Evolutionary conservation across 441 rosid species (phyloP).

Genomic region (Capsella rubella): DNA sequence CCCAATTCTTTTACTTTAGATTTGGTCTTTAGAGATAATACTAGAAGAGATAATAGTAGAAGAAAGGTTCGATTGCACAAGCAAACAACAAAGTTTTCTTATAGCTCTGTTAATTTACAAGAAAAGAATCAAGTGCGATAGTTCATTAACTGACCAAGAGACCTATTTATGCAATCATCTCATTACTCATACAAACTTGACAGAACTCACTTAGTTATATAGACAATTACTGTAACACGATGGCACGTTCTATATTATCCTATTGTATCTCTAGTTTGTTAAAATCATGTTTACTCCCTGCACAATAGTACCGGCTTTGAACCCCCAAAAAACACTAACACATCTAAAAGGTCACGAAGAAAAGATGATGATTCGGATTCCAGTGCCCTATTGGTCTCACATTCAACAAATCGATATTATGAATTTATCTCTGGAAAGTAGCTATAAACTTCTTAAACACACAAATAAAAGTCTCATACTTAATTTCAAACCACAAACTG

Average conservation of each 20-base stretch:
- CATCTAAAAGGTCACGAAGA: not conserved
- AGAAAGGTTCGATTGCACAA: not conserved
- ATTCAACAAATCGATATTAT: not conserved
- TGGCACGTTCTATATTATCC: too few species aligned
- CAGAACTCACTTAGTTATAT: not conserved
- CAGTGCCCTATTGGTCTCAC: not conserved
- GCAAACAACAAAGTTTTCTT: not conserved
- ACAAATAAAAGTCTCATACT: conserved; percentile 2
- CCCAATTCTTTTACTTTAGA: not conserved
- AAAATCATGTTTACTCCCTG: not conserved
- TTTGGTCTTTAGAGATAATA: not conserved
- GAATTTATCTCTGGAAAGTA: not conserved
- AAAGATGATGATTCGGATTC: not conserved
- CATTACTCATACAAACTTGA: not conserved
- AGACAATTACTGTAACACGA: too few species aligned
- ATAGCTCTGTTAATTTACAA: not conserved
- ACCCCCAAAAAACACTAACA: not conserved
- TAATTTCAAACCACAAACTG: not conserved
- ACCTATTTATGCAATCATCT: not conserved
- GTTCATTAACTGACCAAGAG: not conserved
- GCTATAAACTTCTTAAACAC: conserved; percentile 1
- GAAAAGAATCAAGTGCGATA: too few species aligned
- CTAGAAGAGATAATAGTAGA: not conserved
- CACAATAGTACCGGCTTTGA: not conserved
- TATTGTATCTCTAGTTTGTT: not conserved